These are phyloP conservation scores for Fusarium pininemorale DNA, from an alignment of 2,329 filamentous ascomycete genomes.

Conservation along the genomic window DNA sequence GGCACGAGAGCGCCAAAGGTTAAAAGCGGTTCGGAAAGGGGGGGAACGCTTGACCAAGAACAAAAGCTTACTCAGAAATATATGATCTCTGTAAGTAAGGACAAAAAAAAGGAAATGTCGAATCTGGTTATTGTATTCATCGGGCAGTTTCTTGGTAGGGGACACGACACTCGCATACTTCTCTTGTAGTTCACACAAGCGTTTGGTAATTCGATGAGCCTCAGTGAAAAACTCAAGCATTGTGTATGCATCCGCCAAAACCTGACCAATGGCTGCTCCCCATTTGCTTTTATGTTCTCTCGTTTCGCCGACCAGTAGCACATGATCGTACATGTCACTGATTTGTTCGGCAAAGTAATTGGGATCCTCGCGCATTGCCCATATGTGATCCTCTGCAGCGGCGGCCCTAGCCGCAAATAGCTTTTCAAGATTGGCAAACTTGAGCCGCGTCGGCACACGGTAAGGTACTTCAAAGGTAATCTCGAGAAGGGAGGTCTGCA, in stretches of 20 bases:
- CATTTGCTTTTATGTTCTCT: neutral
- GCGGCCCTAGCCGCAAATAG: neutral
- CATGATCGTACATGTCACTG: neutral
- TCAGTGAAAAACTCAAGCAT: neutral
- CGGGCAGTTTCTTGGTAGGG: neutral
- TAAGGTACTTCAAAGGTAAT: accelerated
- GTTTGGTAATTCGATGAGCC: neutral
- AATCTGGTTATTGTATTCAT: neutral
- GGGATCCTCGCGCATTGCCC: neutral
- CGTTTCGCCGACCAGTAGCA: neutral
- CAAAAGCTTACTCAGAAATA: accelerated
- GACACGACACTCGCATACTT: neutral
- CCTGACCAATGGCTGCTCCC: neutral
- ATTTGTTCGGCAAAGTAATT: neutral
- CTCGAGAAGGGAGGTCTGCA: neutral
- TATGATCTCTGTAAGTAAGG: neutral
- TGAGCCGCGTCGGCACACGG: neutral
- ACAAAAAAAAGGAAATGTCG: neutral
- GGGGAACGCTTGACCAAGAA: neutral
- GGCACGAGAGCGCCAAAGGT: too few species aligned
- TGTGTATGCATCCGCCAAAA: neutral
- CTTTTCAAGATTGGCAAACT: neutral
- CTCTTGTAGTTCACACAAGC: neutral
- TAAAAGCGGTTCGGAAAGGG: neutral
- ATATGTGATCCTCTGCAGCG: neutral